These are phyloP conservation scores for Kondoa malvinella DNA, from an alignment of 768 basidiomycete species.

Conservation along the genomic window DNA sequence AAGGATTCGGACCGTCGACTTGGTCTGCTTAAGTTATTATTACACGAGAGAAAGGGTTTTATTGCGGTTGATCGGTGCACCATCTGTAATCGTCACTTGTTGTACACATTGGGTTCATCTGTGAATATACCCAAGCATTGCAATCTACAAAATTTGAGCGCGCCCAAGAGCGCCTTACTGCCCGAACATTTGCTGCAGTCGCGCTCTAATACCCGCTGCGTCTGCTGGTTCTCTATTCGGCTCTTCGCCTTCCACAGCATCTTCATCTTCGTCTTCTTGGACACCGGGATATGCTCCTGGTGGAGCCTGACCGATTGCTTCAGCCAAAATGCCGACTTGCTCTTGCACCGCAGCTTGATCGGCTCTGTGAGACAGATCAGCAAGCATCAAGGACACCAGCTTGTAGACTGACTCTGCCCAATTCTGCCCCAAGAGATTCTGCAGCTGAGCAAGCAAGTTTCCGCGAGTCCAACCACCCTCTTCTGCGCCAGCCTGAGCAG, in stretches of 20 bases:
- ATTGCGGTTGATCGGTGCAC: too few species aligned
- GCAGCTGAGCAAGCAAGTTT: background rate
- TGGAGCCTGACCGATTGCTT: background rate
- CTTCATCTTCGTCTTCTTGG: background rate
- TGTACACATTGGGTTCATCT: too few species aligned
- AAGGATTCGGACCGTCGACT: conserved; percentile 19
- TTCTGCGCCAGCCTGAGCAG: background rate
- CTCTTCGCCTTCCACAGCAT: background rate
- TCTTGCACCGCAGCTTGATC: background rate
- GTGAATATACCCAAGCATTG: too few species aligned
- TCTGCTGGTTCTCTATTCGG: background rate
- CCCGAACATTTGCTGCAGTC: background rate
- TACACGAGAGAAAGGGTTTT: background rate
- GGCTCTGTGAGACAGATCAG: background rate
- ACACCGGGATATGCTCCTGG: background rate
- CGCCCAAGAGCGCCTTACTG: too few species aligned
- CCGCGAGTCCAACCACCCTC: background rate
- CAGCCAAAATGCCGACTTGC: background rate
- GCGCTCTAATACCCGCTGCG: background rate
- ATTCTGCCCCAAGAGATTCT: background rate
- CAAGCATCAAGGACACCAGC: background rate
- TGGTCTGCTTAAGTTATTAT: conserved; percentile 9
- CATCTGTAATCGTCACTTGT: too few species aligned
- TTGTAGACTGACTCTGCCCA: background rate
- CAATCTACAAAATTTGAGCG: too few species aligned